Base-by-base conservation (phyloP, 225 moss, liverwort and hornwort species). In the Antitrichia curtipendula region DNA sequence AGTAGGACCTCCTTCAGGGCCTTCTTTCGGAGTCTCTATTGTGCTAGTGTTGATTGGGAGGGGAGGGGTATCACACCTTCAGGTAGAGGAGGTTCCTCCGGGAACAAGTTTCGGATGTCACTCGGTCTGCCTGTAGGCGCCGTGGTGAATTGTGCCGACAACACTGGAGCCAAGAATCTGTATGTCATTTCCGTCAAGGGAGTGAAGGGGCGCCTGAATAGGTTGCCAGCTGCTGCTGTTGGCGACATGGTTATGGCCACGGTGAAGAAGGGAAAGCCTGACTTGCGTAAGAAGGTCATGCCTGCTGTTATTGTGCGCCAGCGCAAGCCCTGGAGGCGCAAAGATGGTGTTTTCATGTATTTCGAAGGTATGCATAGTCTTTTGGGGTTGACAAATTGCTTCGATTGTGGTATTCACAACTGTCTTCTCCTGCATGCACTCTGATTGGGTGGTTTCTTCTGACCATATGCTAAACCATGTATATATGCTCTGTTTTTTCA, bases 231-330 rank as follows among this genome's bases (percentile, higher is more conserved):
- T 6, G 97, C 96, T 72, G 96, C 95, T 45, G 96, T 96, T 34
- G 96, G 97, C 62, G 97, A 97, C 82, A 97, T 97, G 97, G 97
- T 97, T 23, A 97, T 97, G 97, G 97, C 97, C 53, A 97, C 96
- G 31, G 96, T 96, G 64, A 96, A 96, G 94, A 96, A 96, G 89
- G 96, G 96, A 16, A 96, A 96, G 86, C 96, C 95, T 9, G 95
- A 96, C 88, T 80, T 96, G 76, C 90, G 94, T 60, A 96, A 96
- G 92, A 96, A 96, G 88, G 97, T 97, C 40, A 97, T 97, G 97
- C 97, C 95, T 92, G 97, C 95, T 86, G 97, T 97, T 40, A 97
- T 96, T 32, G 97, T 97, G 62, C 94, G 97, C 49, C 96, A 97
- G 90, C 90, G 96, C 86, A 97, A 96, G 91, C 95, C 95, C 4